phyloP scores from a whole-genome alignment of 345 rosid species.

The Psidium guajava region DNA sequence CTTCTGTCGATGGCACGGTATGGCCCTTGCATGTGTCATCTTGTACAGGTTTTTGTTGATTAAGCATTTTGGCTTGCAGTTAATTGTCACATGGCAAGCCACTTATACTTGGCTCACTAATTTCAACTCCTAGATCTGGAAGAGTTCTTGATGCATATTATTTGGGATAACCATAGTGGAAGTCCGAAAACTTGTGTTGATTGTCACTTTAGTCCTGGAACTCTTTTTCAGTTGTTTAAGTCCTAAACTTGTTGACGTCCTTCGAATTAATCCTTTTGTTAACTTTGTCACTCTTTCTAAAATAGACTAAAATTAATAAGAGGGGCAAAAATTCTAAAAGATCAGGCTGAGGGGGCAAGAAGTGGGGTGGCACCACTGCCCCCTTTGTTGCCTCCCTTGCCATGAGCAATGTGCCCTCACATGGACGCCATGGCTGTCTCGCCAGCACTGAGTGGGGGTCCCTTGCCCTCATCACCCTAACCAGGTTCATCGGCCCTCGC shows the following conservation, averaged over 20 bases:
- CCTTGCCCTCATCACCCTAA: not conserved
- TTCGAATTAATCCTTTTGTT: not conserved
- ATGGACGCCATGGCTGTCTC: not conserved
- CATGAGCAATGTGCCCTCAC: not conserved
- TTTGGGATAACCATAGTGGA: not conserved
- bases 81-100: not conserved
- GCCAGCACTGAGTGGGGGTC: not conserved
- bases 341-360: not conserved
- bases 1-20: constrained; percentile 86
- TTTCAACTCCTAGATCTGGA: not conserved
- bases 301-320: not conserved
- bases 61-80: not conserved
- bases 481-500: not conserved
- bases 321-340: not conserved
- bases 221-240: not conserved
- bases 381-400: not conserved
- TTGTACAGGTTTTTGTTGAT: not conserved
- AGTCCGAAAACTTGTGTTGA: not conserved
- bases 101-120: not conserved
- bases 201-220: not conserved
- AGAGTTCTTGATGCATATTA: not conserved
- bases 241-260: not conserved
- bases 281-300: not conserved
- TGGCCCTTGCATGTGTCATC: constrained; percentile 6
- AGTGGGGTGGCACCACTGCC: not conserved